Evolutionary conservation across 2,329 filamentous ascomycete genomes (phyloP).

Genomic region (Paracoccidioides lutzii): DNA sequence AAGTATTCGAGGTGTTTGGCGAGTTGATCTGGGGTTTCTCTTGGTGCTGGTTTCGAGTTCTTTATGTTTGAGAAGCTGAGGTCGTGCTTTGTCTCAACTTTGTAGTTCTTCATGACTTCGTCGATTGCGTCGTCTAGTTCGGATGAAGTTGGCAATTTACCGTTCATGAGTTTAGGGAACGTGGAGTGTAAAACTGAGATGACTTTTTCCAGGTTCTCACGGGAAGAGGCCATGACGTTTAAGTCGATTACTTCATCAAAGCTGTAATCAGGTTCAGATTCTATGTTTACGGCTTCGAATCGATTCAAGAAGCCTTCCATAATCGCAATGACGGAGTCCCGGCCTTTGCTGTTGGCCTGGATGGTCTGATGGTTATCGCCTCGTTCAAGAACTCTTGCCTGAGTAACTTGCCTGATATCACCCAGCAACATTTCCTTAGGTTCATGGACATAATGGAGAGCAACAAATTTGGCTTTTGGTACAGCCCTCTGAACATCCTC

Average conservation of each 20-base stretch:
- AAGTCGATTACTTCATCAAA: constrained; percentile 82
- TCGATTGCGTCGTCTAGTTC: constrained; percentile 71
- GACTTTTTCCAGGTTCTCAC: constrained; percentile 71
- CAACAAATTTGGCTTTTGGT: constrained; percentile 58
- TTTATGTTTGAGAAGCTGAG: constrained; percentile 48
- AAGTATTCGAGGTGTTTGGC: constrained; percentile 55
- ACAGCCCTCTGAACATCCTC: constrained; percentile 56
- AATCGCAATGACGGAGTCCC: constrained; percentile 65
- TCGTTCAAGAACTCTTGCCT: constrained; percentile 63
- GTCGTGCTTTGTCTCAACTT: constrained; percentile 61
- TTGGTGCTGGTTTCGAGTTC: constrained; percentile 23
- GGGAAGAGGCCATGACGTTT: constrained; percentile 62
- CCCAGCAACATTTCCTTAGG: constrained; percentile 48
- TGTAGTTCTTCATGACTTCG: constrained; percentile 61
- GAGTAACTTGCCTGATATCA: constrained; percentile 60
- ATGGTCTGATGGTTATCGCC: constrained; percentile 98
- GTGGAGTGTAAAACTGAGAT: constrained; percentile 57
- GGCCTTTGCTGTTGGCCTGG: constrained; percentile 61
- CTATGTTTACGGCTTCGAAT: constrained; percentile 63
- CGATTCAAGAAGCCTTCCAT: constrained; percentile 89
- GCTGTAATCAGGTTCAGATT: constrained; percentile 56
- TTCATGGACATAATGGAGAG: constrained; percentile 78
- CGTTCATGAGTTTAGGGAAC: constrained; percentile 63
- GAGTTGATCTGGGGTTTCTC: constrained; percentile 20
- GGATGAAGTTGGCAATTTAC: constrained; percentile 53